Evolutionary conservation across 2,329 filamentous ascomycete genomes (phyloP), one percentile per base, ranked within the genome.

Genomic region (Coniochaeta hoffmannii): DNA sequence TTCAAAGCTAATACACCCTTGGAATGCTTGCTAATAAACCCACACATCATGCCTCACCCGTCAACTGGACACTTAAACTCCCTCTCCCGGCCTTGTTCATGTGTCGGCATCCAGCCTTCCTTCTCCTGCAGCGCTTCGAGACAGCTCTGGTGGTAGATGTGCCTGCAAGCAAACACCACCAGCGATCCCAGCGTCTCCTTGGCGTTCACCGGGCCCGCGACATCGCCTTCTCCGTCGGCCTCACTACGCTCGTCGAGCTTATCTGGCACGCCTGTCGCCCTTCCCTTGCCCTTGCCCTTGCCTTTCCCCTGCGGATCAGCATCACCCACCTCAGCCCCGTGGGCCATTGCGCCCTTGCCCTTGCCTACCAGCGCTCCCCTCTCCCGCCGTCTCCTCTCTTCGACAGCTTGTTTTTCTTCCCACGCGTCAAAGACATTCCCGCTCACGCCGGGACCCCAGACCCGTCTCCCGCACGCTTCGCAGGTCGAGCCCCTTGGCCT

Each of bases 371-470:
- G 66, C 65, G 72, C 70, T 62, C 75, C 76, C 59, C 66, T 70
- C 56, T 75, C 73, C 59, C 41, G 32, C 19, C 54, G 41, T 32
- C 12, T 59, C 56, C 49, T 60, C 14, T 76, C 73, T 54, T 82
- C 79, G 1, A 69, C 62, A 1, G 71, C 71, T 61, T 81, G 77
- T 61, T 75, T 81, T 55, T 80, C 78, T 68, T 94, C 85, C 91
- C 90, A 97, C 1, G 86, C 86, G 53, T 89, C 85, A 76, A 90
- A 96, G 1, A 96, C 80, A 35, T 84, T 80, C 0, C 83, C 80
- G 0, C 89, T 87, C 0, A 90, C 86, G 0, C 91, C 92, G 0
- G 92, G 90, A 0, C 94, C 95, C 93, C 94, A 99, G 1, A 91
- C 81, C 7, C 92, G 79, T 50, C 82, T 82, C 50, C 86, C 86